phyloP scores from a whole-genome alignment of 2,329 filamentous ascomycete genomes.

The Clonostachys solani region DNA sequence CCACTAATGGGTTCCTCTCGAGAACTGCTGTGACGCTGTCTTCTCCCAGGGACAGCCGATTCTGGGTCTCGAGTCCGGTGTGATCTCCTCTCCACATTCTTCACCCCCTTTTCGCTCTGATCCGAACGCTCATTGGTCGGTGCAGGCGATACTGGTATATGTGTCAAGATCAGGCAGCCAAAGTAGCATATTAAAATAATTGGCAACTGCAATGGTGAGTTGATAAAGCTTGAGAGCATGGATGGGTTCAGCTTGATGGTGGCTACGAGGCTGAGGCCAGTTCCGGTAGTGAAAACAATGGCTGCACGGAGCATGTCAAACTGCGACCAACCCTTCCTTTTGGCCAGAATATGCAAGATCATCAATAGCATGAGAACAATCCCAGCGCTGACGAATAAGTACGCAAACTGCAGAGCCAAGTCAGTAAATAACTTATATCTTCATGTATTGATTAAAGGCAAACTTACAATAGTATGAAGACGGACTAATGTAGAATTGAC shows the following conservation, averaged over 20 bases:
- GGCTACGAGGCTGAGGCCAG: slow-evolving; percentile 3
- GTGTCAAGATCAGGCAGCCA: slow-evolving; percentile 14
- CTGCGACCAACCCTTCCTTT: slow-evolving; percentile 3
- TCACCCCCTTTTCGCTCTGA: no score
- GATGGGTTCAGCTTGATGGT: slow-evolving; percentile 2
- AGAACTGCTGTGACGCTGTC: no score
- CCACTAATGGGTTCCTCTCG: no score
- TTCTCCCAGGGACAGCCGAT: no score
- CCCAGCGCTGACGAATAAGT: slow-evolving; percentile 3
- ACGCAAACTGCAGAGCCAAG: slow-evolving; percentile 1
- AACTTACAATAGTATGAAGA: slow-evolving; percentile 3
- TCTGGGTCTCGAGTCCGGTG: no score
- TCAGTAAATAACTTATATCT: background rate
- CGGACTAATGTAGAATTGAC: background rate
- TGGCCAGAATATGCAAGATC: slow-evolving; percentile 4
- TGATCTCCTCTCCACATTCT: no score
- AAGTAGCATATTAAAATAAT: slow-evolving; percentile 2
- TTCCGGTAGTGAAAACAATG: slow-evolving; percentile 2
- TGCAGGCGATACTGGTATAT: slow-evolving; percentile 15
- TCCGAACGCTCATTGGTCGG: no score
- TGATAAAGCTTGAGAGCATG: background rate
- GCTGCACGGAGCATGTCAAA: slow-evolving; percentile 5
- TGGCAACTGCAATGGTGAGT: slow-evolving; percentile 4
- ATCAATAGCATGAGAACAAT: slow-evolving; percentile 5
- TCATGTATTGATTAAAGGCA: background rate